A percentile compares a stretch with the other conserved stretches of the same genome.
These are phyloP conservation scores for Cicer pinnatifidum DNA, from an alignment of 306 rosid genomes.

Conservation along the genomic window DNA sequence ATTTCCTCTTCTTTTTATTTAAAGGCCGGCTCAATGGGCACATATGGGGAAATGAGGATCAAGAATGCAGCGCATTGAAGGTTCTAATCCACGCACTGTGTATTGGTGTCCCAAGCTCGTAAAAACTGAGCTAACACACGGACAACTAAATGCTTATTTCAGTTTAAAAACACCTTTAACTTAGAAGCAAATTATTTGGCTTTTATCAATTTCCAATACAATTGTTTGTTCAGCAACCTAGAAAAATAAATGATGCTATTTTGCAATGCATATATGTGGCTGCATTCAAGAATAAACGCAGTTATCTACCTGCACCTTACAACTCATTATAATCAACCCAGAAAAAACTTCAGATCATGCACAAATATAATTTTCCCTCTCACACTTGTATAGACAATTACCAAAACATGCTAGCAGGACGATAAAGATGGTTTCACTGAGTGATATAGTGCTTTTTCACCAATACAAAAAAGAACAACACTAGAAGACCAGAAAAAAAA, in stretches of 20 bases:
- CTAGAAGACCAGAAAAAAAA: background rate
- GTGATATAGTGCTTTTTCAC: background rate
- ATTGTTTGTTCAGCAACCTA: constrained; percentile 2
- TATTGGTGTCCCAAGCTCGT: background rate
- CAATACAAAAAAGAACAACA: background rate
- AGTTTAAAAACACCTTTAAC: background rate
- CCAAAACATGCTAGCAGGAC: constrained; percentile 3
- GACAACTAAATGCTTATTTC: constrained; percentile 3
- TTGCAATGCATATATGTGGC: constrained; percentile 18
- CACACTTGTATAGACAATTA: background rate
- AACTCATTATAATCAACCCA: background rate
- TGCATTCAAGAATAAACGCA: background rate
- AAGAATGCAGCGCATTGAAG: background rate
- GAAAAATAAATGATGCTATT: constrained; percentile 18
- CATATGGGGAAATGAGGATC: background rate
- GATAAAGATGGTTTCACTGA: background rate
- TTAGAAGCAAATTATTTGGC: background rate
- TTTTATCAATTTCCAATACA: background rate
- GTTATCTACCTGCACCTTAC: background rate
- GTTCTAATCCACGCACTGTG: background rate
- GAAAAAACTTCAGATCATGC: constrained; percentile 11
- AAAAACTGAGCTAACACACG: background rate
- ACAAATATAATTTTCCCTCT: constrained; percentile 19
- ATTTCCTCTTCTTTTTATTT: background rate
- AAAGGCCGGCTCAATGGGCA: background rate